Evolutionary conservation across 257 asterid species (phyloP), one percentile per base, ranked within the genome.

Genomic region (Ajuga chamaepitys): DNA sequence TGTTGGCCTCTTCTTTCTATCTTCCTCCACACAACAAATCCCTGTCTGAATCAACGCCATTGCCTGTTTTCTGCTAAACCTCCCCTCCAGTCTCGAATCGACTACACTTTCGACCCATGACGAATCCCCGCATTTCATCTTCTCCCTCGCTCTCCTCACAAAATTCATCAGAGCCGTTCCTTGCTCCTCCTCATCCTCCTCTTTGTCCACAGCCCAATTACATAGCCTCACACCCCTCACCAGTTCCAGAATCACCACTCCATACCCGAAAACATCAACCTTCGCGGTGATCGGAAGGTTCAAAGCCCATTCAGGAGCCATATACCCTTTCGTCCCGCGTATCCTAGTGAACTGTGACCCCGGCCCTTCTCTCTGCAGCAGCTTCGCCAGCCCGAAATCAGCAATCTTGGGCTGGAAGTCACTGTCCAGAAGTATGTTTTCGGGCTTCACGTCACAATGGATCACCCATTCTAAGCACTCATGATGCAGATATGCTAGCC

Each of bases 371-470:
- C 81, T 70, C 66, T 75, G 84, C 5, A 75, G 56, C 68, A 86
- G 81, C 58, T 77, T 81, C 2, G 95, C 89, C 38, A 83, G 69
- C 54, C 88, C 89, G 32, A 83, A 86, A 71, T 86, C 94, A 0
- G 89, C 83, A 8, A 86, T 81, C 62, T 86, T 86, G 21, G 89
- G 85, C 41, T 54, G 67, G 58, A 78, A 71, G 2, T 80, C 78
- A 12, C 72, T 1, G 26, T 86, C 89, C 3, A 83, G 78, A 26
- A 86, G 89, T 58, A 86, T 78, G 26, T 86, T 86, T 5, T 81
- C 85, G 0, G 89, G 95, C 70, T 86, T 86, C 45, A 83, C 85
- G 22, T 87, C 91, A 11, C 91, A 80, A 30, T 87, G 95, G 38
- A 87, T 82, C 35, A 86, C 82, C 81, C 82, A 80, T 32, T 80